Evolutionary conservation across 2,329 filamentous ascomycete species (phyloP), one percentile per base, ranked within the genome.

Genomic region (Cercospora brassicicola): DNA sequence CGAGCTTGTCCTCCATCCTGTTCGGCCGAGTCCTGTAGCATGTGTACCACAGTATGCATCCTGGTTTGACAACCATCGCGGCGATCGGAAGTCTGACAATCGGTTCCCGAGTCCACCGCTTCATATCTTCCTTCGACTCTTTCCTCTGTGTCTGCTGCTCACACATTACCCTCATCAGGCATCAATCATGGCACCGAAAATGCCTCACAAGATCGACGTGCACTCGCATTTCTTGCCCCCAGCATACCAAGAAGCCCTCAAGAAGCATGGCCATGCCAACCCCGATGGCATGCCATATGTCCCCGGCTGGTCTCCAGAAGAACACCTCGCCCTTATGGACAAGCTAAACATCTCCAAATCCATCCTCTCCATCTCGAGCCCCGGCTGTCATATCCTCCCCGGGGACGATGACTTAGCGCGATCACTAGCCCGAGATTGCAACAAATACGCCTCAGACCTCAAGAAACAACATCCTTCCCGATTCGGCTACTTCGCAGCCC

Each of bases 331-430:
- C 0, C 78, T 87, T 71, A 88, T 88, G 85, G 72, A 81, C 53
- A 73, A 78, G 0, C 73, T 81, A 67, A 81, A 82, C 69, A 85
- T 88, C 67, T 75, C 75, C 5, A 85, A 83, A 71, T 84, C 84
- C 10, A 84, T 88, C 39, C 76, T 88, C 10, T 86, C 83, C 72
- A 83, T 88, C 73, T 84, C 82, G 4, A 83, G 83, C 0, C 86
- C 86, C 0, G 86, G 85, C 13, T 84, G 82, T 0, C 78, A 85
- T 67, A 78, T 88, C 15, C 76, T 77, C 0, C 76, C 80, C 0
- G 75, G 75, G 0, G 78, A 85, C 66, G 71, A 79, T 55, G 63
- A 72, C 1, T 76, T 81, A 11, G 79, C 77, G 3, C 74, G 76
- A 18, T 68, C 73, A 11, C 69, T 86, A 2, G 79, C 81, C 9